Evolutionary conservation across 139 green algal species (phyloP).

Genomic region (Edaphochlamys debaryana): DNA sequence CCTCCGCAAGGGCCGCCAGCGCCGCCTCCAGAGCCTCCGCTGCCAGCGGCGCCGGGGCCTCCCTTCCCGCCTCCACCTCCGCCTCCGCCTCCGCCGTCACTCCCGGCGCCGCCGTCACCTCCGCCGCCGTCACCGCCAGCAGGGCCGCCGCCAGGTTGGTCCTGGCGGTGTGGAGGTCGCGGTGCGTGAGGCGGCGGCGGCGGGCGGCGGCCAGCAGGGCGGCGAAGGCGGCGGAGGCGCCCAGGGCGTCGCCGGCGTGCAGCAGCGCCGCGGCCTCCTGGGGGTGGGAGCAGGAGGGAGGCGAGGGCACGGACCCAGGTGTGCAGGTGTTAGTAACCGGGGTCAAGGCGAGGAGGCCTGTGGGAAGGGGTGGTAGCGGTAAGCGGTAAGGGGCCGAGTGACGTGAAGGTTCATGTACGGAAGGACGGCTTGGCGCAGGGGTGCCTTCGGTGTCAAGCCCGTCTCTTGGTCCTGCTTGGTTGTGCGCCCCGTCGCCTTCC

Average conservation of each 20-base stretch:
- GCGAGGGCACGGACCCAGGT: too few relatives aligned
- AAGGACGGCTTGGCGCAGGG: too few relatives aligned
- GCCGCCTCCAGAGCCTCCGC: conserved; percentile 9
- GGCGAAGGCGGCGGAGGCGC: conserved; percentile 12
- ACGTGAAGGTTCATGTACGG: too few relatives aligned
- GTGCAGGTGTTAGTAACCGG: too few relatives aligned
- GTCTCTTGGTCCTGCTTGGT: too few relatives aligned
- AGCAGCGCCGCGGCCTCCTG: conserved; percentile 17
- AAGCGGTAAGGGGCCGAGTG: too few relatives aligned
- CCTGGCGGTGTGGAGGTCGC: background rate
- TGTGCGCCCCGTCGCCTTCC: too few relatives aligned
- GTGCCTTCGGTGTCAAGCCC: too few relatives aligned
- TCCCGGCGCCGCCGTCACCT: conserved; percentile 45
- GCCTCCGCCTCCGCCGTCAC: conserved; percentile 5
- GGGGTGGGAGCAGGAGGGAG: too few relatives aligned
- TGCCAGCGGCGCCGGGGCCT: conserved; percentile 8
- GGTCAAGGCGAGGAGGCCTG: too few relatives aligned
- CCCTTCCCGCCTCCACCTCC: background rate
- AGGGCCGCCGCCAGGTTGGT: conserved; percentile 49
- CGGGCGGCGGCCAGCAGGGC: background rate
- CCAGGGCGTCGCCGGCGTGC: background rate
- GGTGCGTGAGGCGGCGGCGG: background rate
- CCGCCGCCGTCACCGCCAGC: conserved; percentile 62
- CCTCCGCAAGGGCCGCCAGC: background rate
- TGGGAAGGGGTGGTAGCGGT: too few relatives aligned